These are phyloP conservation scores for Claviceps arundinis DNA, from an alignment of 2,329 filamentous ascomycete genomes.

Conservation along the genomic window DNA sequence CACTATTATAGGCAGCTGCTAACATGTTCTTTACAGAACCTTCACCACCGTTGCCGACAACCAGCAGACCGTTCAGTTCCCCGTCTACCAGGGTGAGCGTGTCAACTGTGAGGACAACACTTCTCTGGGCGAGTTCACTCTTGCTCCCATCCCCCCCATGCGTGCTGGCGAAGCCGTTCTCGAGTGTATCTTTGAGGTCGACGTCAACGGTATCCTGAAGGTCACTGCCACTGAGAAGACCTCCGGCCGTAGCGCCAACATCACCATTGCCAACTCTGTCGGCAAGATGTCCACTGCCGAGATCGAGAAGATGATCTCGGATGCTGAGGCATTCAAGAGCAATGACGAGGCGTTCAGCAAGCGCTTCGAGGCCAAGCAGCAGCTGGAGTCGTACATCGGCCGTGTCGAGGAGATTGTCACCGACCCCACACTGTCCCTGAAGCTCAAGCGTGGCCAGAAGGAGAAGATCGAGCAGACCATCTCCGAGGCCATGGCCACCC, in stretches of 20 bases:
- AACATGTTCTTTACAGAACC: constrained; percentile 27
- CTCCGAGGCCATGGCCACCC: constrained; percentile 91
- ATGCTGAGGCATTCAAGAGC: constrained; percentile 97
- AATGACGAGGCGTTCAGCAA: constrained; percentile 98
- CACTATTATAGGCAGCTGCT: background rate
- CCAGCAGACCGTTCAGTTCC: constrained; percentile 64
- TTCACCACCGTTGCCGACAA: constrained; percentile 76
- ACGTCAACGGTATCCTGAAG: constrained; percentile 99
- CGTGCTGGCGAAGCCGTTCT: constrained; percentile 91
- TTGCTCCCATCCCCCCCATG: constrained; percentile 79
- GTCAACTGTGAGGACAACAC: constrained; percentile 99
- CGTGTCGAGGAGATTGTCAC: constrained; percentile 98
- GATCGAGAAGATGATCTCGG: constrained; percentile 95
- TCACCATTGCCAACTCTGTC: constrained; percentile 98
- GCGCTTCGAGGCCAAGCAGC: constrained; percentile 97
- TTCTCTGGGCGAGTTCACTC: constrained; percentile 90
- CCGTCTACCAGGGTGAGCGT: constrained; percentile 90
- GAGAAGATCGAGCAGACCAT: constrained; percentile 98
- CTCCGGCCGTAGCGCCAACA: constrained; percentile 94
- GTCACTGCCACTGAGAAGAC: constrained; percentile 99
- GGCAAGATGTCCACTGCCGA: constrained; percentile 90
- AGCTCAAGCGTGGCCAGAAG: constrained; percentile 98
- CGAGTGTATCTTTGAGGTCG: constrained; percentile 97
- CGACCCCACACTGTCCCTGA: constrained; percentile 87
- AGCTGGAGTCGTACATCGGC: constrained; percentile 97